Base-by-base conservation (phyloP, 495 filamentous ascomycete species). In the Penicillium samsonianum region DNA sequence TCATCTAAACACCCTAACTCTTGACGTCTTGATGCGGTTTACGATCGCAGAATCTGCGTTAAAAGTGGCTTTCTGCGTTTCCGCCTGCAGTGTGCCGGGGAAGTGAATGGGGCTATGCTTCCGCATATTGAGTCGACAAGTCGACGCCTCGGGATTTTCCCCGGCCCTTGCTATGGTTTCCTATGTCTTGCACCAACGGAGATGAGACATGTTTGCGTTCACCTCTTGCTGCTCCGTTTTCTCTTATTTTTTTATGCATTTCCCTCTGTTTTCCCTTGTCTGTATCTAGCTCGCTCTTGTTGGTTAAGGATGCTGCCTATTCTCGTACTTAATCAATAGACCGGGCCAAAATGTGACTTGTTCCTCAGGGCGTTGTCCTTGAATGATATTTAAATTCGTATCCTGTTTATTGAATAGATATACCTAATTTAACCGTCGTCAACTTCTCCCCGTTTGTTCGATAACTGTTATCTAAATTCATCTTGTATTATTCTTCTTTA, bases 51-150 rank as follows among this genome's bases (percentile, higher is more conserved):
- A 68, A 71, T 64, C 69, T 75, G 73, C 73, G 71, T 70, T 59
- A 77, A 76, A 75, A 78, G 75, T 78, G 73, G 75, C 72, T 78
- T 78, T 70, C 71, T 78, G 69, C 72, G 65, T 73, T 52, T 63
- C 61, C 67, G 67, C 68, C 64, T 63, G 60, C 68, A 62, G 61
- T 67, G 56, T 56, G 56, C 43, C 40, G 16, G 47, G 52, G n/a
- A 25, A 47, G 61, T 51, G 50, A 49, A 50, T 33, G 42, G 43
- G 53, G 57, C 45, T 54, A 49, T 53, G 57, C 38, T 48, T 53
- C 25, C 48, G 45, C 47, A 55, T 59, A 64, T 55, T 69, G 48
- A 51, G 53, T 57, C 47, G 57, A 55, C 26, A 28, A 11, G 28
- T 49, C 37, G 50, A 47, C 60, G 48, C 35, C 43, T 22, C 52